Evolutionary conservation across 2,329 filamentous ascomycete genomes (phyloP).

Genomic region (Penicillium hordei): DNA sequence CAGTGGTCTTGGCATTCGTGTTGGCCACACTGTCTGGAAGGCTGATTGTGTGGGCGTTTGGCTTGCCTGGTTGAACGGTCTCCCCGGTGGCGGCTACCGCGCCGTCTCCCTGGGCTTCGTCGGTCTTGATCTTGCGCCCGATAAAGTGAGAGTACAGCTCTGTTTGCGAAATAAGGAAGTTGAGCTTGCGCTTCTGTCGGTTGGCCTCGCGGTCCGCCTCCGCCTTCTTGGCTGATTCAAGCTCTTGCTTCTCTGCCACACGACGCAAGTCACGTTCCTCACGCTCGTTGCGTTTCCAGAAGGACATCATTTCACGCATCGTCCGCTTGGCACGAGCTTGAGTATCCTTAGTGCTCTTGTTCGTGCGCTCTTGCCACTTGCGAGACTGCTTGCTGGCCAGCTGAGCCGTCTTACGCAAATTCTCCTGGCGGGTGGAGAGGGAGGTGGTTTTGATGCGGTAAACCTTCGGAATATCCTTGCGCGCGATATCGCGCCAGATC

Average conservation of each 20-base stretch:
- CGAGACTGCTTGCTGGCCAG: slow-evolving; percentile 96
- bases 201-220: slow-evolving; percentile 97
- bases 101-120: slow-evolving; percentile 87
- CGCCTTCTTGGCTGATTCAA: slow-evolving; percentile 93
- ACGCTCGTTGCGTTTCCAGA: slow-evolving; percentile 98
- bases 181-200: slow-evolving; percentile 96
- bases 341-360: slow-evolving; percentile 97
- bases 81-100: slow-evolving; percentile 61
- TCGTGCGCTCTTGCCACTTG: slow-evolving; percentile 94
- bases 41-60: slow-evolving; percentile 46
- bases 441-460: slow-evolving; percentile 85
- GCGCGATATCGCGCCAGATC: slow-evolving; percentile 91
- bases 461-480: slow-evolving; percentile 91
- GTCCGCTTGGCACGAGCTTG: slow-evolving; percentile 95
- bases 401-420: slow-evolving; percentile 95
- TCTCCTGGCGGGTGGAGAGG: slow-evolving; percentile 83
- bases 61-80: slow-evolving; percentile 33
- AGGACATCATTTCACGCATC: slow-evolving; percentile 99
- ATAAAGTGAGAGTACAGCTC: slow-evolving; percentile 99
- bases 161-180: slow-evolving; percentile 98
- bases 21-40: slow-evolving; percentile 50
- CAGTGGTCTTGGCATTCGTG: slow-evolving; percentile 72
- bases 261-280: slow-evolving; percentile 94
- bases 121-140: slow-evolving; percentile 97
- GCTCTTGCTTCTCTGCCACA: slow-evolving; percentile 89